Evolutionary conservation across 2,329 filamentous ascomycete genomes (phyloP).

Genomic region (Claviceps africana): DNA sequence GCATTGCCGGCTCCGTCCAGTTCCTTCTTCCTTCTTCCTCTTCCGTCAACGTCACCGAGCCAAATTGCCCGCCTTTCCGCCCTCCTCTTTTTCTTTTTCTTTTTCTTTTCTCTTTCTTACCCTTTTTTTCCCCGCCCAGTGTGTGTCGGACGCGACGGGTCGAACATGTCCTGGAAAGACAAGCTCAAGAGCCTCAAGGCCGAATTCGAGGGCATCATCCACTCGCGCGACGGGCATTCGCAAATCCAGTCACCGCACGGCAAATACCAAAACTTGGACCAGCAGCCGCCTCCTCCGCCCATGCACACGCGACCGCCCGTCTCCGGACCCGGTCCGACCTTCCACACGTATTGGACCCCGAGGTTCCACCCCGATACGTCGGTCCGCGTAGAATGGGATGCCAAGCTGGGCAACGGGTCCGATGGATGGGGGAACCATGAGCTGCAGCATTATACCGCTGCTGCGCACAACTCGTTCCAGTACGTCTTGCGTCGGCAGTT

Average conservation of each 20-base stretch:
- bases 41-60: too few relatives aligned
- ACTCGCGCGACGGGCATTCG: conserved; percentile 11
- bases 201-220: conserved; percentile 23
- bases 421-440: conserved; percentile 50
- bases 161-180: conserved; percentile 22
- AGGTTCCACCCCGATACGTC: conserved; percentile 31
- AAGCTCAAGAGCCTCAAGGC: conserved; percentile 25
- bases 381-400: conserved; percentile 36
- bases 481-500: conserved; percentile 8
- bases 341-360: conserved; percentile 35
- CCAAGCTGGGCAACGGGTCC: conserved; percentile 39
- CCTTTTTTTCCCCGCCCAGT: neutral
- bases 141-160: too few relatives aligned
- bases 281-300: conserved; percentile 8
- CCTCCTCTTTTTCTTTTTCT: too few relatives aligned
- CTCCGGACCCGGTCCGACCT: conserved; percentile 6
- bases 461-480: conserved; percentile 38
- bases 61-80: too few relatives aligned
- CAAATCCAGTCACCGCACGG: neutral
- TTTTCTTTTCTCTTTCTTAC: neutral
- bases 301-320: conserved; percentile 8
- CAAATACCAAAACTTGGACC: conserved; percentile 5
- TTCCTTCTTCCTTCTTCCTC: too few relatives aligned
- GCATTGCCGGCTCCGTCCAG: too few relatives aligned
- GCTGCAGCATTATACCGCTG: conserved; percentile 40